Evolutionary conservation across 345 rosid species (phyloP), one percentile per base, ranked within the genome.

Genomic region (Aurinia saxatilis): DNA sequence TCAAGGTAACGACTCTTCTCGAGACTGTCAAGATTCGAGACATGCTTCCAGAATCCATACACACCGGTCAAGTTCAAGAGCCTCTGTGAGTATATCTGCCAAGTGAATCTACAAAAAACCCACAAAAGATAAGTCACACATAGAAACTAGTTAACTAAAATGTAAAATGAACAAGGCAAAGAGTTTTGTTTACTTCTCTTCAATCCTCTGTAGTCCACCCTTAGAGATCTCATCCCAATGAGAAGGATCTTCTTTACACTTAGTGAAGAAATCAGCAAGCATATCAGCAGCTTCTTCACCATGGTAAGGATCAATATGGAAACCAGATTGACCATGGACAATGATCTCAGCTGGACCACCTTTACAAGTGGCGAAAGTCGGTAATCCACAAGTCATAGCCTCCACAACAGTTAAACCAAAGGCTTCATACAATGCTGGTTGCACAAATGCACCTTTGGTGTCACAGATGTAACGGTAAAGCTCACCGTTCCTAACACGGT

Each of bases 321-420:
- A 91, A 7, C 98, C 98, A 0, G 96, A 91, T 63, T 81, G 81
- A 5, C 95, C 4, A 21, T 91, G 72, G 18, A 84, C 96, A 16
- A 88, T 91, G n/a, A 91, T 91, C 90, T 91, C 98, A n/a, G n/a
- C n/a, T n/a, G n/a, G n/a, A n/a, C n/a, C n/a, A n/a, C n/a, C n/a
- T n/a, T n/a, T n/a, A n/a, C n/a, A n/a, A n/a, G n/a, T n/a, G n/a
- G n/a, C n/a, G n/a, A n/a, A n/a, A n/a, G 97, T 87, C 6, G 99
- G 99, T 55, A 93, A 84, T 6, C 88, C 97, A 68, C 97, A 93
- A 5, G 96, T 93, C 99, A 93, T 93, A 31, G 99, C 91, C 68
- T 93, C 96, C 70, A 85, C 85, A 40, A 93, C 99, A 10, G 97
- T 93, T 19, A 93, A 80, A 10, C 99, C 99, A 76, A 90, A 93